Percentiles rank a stretch among this genome's conserved stretches.
Conservation (phyloP, 2,329 filamentous ascomycete genomes). For the Exophiala xenobiotica region DNA sequence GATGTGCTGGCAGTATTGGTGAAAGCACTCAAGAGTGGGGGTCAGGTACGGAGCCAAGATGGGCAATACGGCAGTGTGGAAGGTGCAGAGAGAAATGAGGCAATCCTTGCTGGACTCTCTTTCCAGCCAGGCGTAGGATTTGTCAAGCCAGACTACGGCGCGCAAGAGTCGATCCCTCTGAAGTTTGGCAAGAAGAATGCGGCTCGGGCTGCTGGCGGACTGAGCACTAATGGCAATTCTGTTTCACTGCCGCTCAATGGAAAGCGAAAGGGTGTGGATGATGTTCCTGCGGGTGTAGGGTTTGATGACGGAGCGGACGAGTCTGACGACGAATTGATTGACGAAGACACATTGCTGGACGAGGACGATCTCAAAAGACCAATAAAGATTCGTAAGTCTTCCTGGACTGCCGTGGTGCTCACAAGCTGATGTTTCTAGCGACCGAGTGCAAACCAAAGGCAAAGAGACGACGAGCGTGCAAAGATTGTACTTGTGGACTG, state of each 20-base stretch:
- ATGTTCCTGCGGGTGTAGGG: constrained; percentile 59
- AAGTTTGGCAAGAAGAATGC: constrained; percentile 63
- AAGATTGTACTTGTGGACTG: constrained; percentile 95
- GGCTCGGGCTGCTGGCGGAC: constrained; percentile 31
- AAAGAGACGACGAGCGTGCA: constrained; percentile 89
- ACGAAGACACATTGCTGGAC: constrained; percentile 82
- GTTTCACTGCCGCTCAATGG: constrained; percentile 36
- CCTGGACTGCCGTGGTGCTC: background rate
- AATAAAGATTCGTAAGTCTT: constrained; percentile 47
- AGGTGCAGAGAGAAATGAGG: constrained; percentile 65
- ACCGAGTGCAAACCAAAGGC: constrained; percentile 83
- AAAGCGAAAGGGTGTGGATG: constrained; percentile 41
- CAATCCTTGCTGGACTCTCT: constrained; percentile 77
- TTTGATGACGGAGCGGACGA: constrained; percentile 65
- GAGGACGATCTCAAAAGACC: constrained; percentile 79
- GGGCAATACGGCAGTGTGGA: constrained; percentile 52
- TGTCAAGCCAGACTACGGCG: constrained; percentile 66
- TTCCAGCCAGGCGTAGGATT: constrained; percentile 61
- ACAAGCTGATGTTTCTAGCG: constrained; percentile 53
- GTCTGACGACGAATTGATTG: constrained; percentile 80
- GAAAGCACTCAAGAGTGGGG: constrained; percentile 68
- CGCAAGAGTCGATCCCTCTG: constrained; percentile 59
- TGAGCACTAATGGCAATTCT: constrained; percentile 10
- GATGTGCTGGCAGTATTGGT: constrained; percentile 68
- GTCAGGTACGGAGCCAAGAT: constrained; percentile 67